Evolutionary conservation across 202 grass and related monocot genomes (phyloP), one percentile per base, ranked within the genome.

Genomic region (Saccharum hybrid): DNA sequence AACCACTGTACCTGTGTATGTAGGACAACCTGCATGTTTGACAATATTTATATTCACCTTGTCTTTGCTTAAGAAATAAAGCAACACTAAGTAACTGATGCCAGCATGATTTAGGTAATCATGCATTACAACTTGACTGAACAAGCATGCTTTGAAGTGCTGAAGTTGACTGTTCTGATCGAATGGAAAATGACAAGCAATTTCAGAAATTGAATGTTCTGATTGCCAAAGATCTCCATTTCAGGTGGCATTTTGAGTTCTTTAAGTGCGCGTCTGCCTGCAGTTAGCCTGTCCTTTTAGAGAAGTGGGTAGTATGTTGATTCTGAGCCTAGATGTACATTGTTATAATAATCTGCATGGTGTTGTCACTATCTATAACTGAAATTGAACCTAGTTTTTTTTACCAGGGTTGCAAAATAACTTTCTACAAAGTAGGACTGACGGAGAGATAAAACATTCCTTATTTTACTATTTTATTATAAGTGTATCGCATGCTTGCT

Each of bases 131-230:
- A 78, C 38, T 51, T 82, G 22, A 30, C 72, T 66, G 28, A 43
- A 76, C 31, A 77, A 66, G 42, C 37, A 77, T 63, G 26, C 41
- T 87, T 65, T 52, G 39, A 86, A 75, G 26, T 81, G 15, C 63
- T 77, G 43, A 68, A 87, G 8, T 14, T 56, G 11, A 43, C 3
- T 19, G 12, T 59, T 72, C 34, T 39, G 36, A 54, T 78, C 36
- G 18, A 77, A 72, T 52, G 59, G 82, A 88, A 31, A 57, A 75
- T 28, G 13, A 66, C 9, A 61, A 46, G 26, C 60, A 71, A 45
- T 74, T 63, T 83, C 3, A 77, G 42, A 67, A 87, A 40, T 38
- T 63, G 2, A 31, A 5, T 23, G 11, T 72, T 78, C 10, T 51
- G 45, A 34, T 73, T 71, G 6, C 34, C 64, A 67, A 49, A 64